A percentile compares a stretch with the other conserved stretches of the same genome.
phyloP scores from a whole-genome alignment of 441 rosid species.

The Arabidopsis hybrid region DNA sequence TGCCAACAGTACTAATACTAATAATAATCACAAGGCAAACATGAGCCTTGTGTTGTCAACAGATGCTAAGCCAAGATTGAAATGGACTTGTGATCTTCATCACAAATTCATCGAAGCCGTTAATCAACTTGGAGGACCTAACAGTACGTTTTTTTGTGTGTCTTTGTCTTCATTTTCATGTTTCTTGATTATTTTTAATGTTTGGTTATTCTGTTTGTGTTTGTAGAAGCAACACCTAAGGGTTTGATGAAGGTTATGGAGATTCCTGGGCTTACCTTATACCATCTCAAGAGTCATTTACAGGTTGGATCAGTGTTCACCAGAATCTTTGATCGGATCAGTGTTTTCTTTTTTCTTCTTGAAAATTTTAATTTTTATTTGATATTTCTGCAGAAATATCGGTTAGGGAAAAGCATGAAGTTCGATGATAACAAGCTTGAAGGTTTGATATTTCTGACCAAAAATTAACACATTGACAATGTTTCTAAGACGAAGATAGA shows the following conservation, averaged over 20 bases:
- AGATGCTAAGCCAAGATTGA: slow-evolving; percentile 95
- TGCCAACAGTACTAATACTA: neutral
- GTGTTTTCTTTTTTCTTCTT: slow-evolving; percentile 9
- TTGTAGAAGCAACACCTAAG: slow-evolving; percentile 95
- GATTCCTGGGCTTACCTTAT: slow-evolving; percentile 89
- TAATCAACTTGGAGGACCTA: slow-evolving; percentile 86
- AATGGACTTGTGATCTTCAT: slow-evolving; percentile 96
- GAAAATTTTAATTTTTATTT: neutral
- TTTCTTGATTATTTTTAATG: slow-evolving; percentile 19
- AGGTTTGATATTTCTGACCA: too few species aligned
- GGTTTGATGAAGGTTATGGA: slow-evolving; percentile 87
- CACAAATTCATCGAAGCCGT: slow-evolving; percentile 84
- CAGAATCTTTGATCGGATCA: slow-evolving; percentile 22
- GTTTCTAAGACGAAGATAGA: neutral
- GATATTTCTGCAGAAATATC: slow-evolving; percentile 73
- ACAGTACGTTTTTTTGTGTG: slow-evolving; percentile 61
- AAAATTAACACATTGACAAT: neutral
- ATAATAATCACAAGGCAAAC: slow-evolving; percentile 38
- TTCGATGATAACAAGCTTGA: slow-evolving; percentile 56
- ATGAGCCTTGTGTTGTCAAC: slow-evolving; percentile 83
- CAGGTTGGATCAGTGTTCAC: slow-evolving; percentile 57
- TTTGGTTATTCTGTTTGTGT: slow-evolving; percentile 8
- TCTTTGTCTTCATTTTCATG: slow-evolving; percentile 9
- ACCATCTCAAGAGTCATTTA: slow-evolving; percentile 98
- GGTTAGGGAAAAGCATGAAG: slow-evolving; percentile 83